These are phyloP conservation scores for Xylariaceae sp. DNA, from an alignment of 2,329 filamentous ascomycete genomes.

Conservation along the genomic window DNA sequence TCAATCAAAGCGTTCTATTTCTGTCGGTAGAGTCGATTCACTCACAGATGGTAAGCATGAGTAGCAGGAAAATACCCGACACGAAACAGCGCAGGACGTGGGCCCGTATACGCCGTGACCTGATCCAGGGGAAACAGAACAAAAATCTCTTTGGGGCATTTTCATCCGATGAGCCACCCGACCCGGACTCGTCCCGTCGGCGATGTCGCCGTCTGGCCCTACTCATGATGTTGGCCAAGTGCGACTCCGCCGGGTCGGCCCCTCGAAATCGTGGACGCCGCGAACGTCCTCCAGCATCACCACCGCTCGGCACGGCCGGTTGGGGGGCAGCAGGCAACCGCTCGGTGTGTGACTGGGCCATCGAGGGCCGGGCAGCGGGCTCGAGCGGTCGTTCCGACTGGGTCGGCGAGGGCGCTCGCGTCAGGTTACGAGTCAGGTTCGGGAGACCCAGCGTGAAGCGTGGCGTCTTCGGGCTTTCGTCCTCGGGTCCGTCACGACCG, in stretches of 20 bases:
- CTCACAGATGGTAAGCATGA: slow-evolving; percentile 69
- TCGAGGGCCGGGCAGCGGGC: slow-evolving; percentile 6
- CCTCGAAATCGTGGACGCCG: slow-evolving; percentile 40
- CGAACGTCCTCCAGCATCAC: slow-evolving; percentile 10
- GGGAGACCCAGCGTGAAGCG: slow-evolving; percentile 44
- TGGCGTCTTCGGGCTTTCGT: slow-evolving; percentile 53
- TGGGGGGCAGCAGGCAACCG: slow-evolving; percentile 27
- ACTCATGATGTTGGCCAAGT: slow-evolving; percentile 49
- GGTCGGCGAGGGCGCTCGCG: slow-evolving; percentile 32
- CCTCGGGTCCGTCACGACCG: slow-evolving; percentile 25
- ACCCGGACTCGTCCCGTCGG: slow-evolving; percentile 14
- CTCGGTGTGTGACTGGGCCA: slow-evolving; percentile 12
- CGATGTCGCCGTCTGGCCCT: slow-evolving; percentile 42
- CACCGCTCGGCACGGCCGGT: slow-evolving; percentile 25
- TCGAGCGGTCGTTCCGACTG: slow-evolving; percentile 7
- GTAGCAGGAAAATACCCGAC: slow-evolving; percentile 63
- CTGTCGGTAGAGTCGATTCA: slow-evolving; percentile 18
- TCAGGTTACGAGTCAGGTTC: slow-evolving; percentile 44
- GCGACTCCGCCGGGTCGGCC: slow-evolving; percentile 52
- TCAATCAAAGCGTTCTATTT: not conserved
- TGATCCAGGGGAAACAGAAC: slow-evolving; percentile 59
- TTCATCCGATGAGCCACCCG: slow-evolving; percentile 7
- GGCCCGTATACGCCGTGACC: slow-evolving; percentile 54
- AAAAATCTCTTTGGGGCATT: slow-evolving; percentile 48
- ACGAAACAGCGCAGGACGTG: slow-evolving; percentile 65